phyloP scores from a whole-genome alignment of 257 asterid species.

The Nicotiana sylvestris region DNA sequence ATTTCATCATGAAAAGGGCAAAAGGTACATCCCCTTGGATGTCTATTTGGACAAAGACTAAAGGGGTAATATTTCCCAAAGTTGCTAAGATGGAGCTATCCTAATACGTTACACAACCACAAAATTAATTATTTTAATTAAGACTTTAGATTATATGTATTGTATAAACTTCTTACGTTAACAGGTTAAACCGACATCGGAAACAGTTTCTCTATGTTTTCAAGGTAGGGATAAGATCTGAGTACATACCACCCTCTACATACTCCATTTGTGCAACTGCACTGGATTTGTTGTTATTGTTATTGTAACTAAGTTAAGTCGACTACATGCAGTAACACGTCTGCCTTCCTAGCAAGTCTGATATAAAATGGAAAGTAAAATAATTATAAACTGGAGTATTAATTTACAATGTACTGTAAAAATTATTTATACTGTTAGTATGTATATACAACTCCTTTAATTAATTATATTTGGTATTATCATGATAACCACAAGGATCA shows the following conservation, averaged over 20 bases:
- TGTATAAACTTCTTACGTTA: neutral
- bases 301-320: too few species aligned
- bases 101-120: neutral
- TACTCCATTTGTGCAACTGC: too few species aligned
- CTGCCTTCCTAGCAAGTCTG: neutral
- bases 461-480: neutral
- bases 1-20: neutral
- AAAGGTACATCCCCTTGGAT: neutral
- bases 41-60: too few species aligned
- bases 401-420: neutral
- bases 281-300: too few species aligned
- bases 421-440: neutral
- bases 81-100: constrained; percentile 3
- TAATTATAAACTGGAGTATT: neutral
- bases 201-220: too few species aligned
- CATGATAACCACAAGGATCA: neutral
- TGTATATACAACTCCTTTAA: neutral
- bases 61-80: neutral
- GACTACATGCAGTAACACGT: neutral
- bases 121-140: neutral
- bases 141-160: neutral
- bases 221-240: too few species aligned
- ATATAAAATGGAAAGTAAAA: neutral
- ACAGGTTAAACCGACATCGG: neutral
- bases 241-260: too few species aligned